Evolutionary conservation across 1,139 yeast species (phyloP).

Genomic region (Spathaspora jeffriesii): DNA sequence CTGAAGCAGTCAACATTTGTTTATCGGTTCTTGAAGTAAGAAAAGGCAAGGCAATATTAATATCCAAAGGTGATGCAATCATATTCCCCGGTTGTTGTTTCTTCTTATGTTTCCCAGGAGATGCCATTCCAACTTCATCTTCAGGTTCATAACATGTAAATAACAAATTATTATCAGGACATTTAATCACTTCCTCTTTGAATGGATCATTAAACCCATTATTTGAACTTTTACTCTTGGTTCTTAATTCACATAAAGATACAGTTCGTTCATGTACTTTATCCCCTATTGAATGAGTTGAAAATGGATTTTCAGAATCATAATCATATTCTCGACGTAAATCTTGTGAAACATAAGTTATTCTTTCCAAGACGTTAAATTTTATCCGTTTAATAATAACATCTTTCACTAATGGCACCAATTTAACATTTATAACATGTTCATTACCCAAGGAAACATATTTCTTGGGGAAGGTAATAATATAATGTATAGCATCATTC

Average conservation of each 20-base stretch:
- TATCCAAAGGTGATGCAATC: slow-evolving; percentile 48
- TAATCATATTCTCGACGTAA: slow-evolving; percentile 58
- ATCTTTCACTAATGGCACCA: slow-evolving; percentile 72
- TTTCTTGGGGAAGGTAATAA: slow-evolving; percentile 74
- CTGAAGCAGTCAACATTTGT: slow-evolving; percentile 21
- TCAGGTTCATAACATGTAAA: slow-evolving; percentile 54
- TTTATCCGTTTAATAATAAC: slow-evolving; percentile 71
- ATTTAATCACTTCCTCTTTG: slow-evolving; percentile 61
- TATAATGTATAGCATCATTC: slow-evolving; percentile 80
- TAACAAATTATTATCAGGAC: slow-evolving; percentile 60
- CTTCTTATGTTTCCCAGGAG: slow-evolving; percentile 12
- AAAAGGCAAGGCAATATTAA: slow-evolving; percentile 47
- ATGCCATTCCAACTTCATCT: slow-evolving; percentile 11
- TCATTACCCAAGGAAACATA: slow-evolving; percentile 73
- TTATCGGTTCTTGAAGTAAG: slow-evolving; percentile 44
- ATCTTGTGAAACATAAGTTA: slow-evolving; percentile 64
- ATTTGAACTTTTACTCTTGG: slow-evolving; percentile 41
- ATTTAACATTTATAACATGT: slow-evolving; percentile 60
- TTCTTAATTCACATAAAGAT: slow-evolving; percentile 62
- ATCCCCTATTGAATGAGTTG: slow-evolving; percentile 22
- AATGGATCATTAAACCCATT: slow-evolving; percentile 28
- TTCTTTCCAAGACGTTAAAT: slow-evolving; percentile 70
- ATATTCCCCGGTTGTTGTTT: slow-evolving; percentile 16
- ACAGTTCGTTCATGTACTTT: slow-evolving; percentile 53
- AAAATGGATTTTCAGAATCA: slow-evolving; percentile 47